Evolutionary conservation across 1,284 basidiomycete genomes (phyloP).

Genomic region (Neotropicomus parvogracilis): DNA sequence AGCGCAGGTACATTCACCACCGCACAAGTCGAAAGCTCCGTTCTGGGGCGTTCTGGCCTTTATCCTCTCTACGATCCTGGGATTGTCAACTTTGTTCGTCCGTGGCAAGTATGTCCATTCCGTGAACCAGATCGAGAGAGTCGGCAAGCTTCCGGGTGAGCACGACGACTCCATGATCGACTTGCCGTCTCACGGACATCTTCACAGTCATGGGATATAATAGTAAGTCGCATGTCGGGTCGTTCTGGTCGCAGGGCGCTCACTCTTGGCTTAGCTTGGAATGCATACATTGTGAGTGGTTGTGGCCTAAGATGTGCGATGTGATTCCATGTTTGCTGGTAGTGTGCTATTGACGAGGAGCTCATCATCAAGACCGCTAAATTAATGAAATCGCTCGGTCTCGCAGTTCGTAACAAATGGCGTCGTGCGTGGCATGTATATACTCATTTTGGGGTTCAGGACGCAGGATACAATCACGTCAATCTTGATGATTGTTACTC

Average conservation of each 20-base stretch:
- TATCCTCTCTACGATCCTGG: constrained; percentile 19
- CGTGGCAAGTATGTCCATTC: constrained; percentile 1
- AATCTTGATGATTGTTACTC: constrained; percentile 61
- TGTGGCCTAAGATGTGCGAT: neutral
- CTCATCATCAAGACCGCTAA: constrained; percentile 47
- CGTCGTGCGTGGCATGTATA: neutral
- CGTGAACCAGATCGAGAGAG: constrained; percentile 8
- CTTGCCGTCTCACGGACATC: constrained; percentile 7
- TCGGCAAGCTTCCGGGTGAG: constrained; percentile 33
- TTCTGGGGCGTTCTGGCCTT: constrained; percentile 17
- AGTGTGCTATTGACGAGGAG: constrained; percentile 56
- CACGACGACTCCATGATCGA: neutral
- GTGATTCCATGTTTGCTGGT: neutral
- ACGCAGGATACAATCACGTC: constrained; percentile 50
- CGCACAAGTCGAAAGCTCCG: constrained; percentile 1
- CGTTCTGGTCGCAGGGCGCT: constrained; percentile 2
- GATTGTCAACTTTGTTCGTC: constrained; percentile 15
- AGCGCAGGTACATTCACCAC: constrained; percentile 6
- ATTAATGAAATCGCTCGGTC: constrained; percentile 46
- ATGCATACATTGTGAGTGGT: constrained; percentile 49
- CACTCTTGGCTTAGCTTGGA: constrained; percentile 45
- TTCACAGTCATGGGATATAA: constrained; percentile 32
- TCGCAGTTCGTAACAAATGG: constrained; percentile 36
- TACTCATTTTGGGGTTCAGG: constrained; percentile 31
- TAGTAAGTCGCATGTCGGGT: constrained; percentile 26